Base-by-base conservation (phyloP, 495 filamentous ascomycete genomes). In the Xylaria nigripes region DNA sequence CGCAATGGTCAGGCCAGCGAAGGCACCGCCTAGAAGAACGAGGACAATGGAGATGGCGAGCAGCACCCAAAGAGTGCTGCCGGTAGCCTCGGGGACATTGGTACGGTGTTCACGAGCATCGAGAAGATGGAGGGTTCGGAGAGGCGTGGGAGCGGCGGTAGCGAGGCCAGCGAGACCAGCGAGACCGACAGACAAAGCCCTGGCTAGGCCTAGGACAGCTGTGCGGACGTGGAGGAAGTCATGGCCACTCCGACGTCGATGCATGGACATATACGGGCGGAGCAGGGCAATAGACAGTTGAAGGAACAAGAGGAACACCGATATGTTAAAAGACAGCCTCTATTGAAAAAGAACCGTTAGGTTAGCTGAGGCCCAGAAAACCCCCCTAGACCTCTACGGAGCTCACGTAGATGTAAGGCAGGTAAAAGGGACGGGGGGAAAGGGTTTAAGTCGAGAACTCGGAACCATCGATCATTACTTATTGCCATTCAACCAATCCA, bases 1-100 rank as follows among this genome's bases (percentile, higher is more conserved):
- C 19, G 93, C 93, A 65, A 98, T 94, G 32, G 93, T 98, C 65
- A 98, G 74, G 24, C 93, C 93, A 12, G 93, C 94, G 70, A 98
- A 98, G n/a, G 86, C 88, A 30, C 93, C 93, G 43, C 93, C 93
- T 3, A 85, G 76, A 51, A 96, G 75, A 9, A 96, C 92, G 40
- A 98, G 76, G 25, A 81, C 50, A 30, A 71, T 45, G 8, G 74
- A 76, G 10, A 68, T 63, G 32, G 70, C 62, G 38, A 72, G 74
- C 50, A 76, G 68, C 52, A 76, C 69, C 71, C 68, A 72, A 9
- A 72, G 61, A 48, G 66, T 60, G n/a, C 65, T 68, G 36, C 67
- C 73, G 18, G 70, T 70, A 23, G 59, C 64, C 51, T 75, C 70
- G 46, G 64, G 68, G 12, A 52, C 64, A 49, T 69, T 61, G 24